These are phyloP conservation scores for Salix viminalis DNA, from an alignment of 345 rosid genomes.

Conservation along the genomic window DNA sequence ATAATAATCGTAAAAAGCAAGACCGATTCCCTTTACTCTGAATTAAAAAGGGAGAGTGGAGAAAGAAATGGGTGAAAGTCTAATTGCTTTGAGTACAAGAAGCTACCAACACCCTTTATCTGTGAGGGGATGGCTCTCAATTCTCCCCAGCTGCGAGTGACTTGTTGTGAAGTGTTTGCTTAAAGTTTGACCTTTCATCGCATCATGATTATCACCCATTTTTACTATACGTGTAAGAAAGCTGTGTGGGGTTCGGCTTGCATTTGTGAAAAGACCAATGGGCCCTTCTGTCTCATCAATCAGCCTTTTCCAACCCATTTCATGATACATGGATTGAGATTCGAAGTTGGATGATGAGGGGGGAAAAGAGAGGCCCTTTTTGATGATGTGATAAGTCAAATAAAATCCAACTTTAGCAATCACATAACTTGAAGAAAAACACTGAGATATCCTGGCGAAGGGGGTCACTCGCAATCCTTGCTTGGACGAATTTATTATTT, in stretches of 20 bases:
- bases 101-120: constrained; percentile 47
- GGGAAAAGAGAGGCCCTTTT: constrained; percentile 12
- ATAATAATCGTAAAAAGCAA: constrained; percentile 6
- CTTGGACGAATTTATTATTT: not conserved
- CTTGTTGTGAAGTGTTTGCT: constrained; percentile 51
- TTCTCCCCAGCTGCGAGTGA: constrained; percentile 40
- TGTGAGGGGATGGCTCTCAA: constrained; percentile 25
- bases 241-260: constrained; percentile 56
- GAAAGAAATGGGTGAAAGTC: constrained; percentile 28
- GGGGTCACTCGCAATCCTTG: constrained; percentile 24
- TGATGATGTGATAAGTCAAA: constrained; percentile 20
- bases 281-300: constrained; percentile 56
- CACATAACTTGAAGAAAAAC: constrained; percentile 1
- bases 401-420: constrained; percentile 16
- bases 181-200: constrained; percentile 57
- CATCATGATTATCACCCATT: constrained; percentile 33
- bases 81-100: constrained; percentile 68
- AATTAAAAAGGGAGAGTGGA: constrained; percentile 14
- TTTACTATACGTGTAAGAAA: constrained; percentile 24
- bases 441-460: constrained; percentile 13
- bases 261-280: constrained; percentile 52
- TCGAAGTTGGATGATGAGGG: constrained; percentile 11
- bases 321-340: constrained; percentile 23
- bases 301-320: constrained; percentile 16
- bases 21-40: constrained; percentile 34